A percentile compares a stretch with the other conserved stretches of the same genome.
Conservation (phyloP, 2,329 filamentous ascomycete species). For the Leptographium flavum region DNA sequence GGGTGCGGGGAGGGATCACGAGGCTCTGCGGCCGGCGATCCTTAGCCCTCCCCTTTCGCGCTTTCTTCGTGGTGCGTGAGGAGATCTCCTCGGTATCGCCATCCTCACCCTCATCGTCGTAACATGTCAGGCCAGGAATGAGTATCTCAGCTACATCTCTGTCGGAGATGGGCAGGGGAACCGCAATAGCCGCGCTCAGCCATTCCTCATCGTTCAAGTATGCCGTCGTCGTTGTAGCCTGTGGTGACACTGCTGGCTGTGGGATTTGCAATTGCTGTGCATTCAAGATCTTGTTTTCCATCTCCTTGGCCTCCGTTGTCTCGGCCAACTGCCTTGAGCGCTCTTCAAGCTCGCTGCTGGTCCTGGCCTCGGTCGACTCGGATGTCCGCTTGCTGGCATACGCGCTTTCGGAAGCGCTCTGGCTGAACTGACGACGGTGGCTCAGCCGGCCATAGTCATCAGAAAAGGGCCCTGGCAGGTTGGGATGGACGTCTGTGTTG, state of each 20-base stretch:
- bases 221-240: background rate
- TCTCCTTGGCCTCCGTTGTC: too few species aligned
- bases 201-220: constrained; percentile 22
- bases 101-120: constrained; percentile 53
- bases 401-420: background rate
- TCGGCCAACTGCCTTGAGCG: constrained; percentile 2
- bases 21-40: constrained; percentile 32
- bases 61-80: constrained; percentile 10
- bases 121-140: constrained; percentile 50
- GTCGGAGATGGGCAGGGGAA: constrained; percentile 54
- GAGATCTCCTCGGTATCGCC: constrained; percentile 18
- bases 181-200: constrained; percentile 33
- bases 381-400: background rate
- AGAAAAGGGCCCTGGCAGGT: constrained; percentile 34
- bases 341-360: background rate
- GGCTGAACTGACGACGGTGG: constrained; percentile 24
- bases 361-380: background rate
- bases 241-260: background rate
- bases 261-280: too few species aligned
- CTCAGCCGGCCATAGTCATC: constrained; percentile 25
- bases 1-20: constrained; percentile 18
- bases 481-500: constrained; percentile 27
- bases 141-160: constrained; percentile 71
- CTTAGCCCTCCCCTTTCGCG: constrained; percentile 15
- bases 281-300: too few species aligned